Conservation (phyloP, 257 asterid genomes). For the Echium plantagineum region DNA sequence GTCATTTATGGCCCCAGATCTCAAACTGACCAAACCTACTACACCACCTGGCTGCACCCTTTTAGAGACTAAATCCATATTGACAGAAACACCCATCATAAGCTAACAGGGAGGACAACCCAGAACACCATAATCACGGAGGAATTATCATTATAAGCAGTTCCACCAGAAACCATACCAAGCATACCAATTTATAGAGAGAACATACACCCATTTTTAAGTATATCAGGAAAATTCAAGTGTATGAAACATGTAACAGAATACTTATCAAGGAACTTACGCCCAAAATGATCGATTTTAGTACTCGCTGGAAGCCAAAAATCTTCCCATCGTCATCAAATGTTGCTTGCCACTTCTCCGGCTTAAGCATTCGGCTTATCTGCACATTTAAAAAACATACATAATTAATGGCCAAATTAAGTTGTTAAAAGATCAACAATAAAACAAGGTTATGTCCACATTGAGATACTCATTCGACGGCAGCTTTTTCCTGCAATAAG, state of each 20-base stretch:
- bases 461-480: neutral
- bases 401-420: neutral
- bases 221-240: neutral
- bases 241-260: neutral
- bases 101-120: no score
- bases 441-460: neutral
- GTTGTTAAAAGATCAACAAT: neutral
- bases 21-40: no score
- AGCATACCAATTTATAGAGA: no score
- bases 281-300: conserved; percentile 84
- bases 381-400: conserved; percentile 15
- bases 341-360: conserved; percentile 90
- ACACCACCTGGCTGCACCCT: no score
- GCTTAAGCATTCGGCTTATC: conserved; percentile 93
- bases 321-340: conserved; percentile 84
- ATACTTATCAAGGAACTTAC: conserved; percentile 24
- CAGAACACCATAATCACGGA: no score
- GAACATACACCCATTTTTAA: no score
- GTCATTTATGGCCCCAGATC: no score
- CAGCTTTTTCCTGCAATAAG: neutral
- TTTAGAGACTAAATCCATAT: no score
- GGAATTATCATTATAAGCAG: no score
- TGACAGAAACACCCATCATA: no score
- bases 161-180: no score
- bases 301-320: conserved; percentile 70